A percentile compares a stretch with the other conserved stretches of the same genome.
Evolutionary conservation across 2,329 filamentous ascomycete genomes (phyloP).

Genomic region (Talaromyces sp.): DNA sequence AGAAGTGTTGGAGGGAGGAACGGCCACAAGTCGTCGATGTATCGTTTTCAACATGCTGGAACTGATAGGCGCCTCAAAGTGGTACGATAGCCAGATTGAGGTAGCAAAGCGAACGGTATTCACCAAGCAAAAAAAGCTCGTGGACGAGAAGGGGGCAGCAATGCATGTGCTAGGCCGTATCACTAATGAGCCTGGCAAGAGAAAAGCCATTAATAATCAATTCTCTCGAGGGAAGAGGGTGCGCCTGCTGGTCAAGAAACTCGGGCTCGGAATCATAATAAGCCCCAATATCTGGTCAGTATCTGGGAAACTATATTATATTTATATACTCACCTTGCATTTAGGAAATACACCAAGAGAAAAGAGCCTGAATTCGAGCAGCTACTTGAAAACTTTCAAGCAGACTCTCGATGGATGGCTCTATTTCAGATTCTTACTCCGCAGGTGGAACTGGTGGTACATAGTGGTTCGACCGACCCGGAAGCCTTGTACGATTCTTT

Average conservation of each 20-base stretch:
- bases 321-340: not conserved
- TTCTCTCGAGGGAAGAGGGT: slow-evolving; percentile 58
- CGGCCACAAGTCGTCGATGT: not conserved
- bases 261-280: slow-evolving; percentile 1
- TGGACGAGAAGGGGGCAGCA: no score
- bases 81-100: no score
- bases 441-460: not conserved
- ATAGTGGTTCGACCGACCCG: not conserved
- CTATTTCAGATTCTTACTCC: slow-evolving; percentile 2
- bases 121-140: no score
- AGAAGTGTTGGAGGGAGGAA: slow-evolving; percentile 17
- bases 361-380: not conserved
- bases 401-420: not conserved
- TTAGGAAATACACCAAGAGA: slow-evolving; percentile 7
- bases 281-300: not conserved
- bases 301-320: not conserved
- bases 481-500: not conserved
- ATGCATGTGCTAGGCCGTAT: not conserved
- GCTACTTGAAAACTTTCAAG: not conserved
- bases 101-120: no score
- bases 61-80: not conserved
- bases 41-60: slow-evolving; percentile 20
- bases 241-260: slow-evolving; percentile 53
- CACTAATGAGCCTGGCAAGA: not conserved
- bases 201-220: not conserved